These are phyloP conservation scores for Hebeloma cylindrosporum DNA, from an alignment of 768 basidiomycete genomes.

Conservation along the genomic window DNA sequence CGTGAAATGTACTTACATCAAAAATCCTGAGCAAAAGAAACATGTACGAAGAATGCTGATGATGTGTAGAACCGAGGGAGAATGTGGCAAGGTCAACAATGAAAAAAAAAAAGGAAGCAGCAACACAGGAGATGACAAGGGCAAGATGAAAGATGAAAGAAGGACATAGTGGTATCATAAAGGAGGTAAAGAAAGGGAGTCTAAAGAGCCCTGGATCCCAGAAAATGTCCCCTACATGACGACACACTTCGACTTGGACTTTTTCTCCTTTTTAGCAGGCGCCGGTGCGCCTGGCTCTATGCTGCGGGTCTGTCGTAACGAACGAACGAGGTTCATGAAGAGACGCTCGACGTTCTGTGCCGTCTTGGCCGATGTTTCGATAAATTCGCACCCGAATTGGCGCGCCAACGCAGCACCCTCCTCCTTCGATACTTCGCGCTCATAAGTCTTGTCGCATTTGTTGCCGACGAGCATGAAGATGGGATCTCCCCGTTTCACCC, in stretches of 20 bases:
- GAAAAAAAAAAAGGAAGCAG: slow-evolving; percentile 22
- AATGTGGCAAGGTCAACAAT: slow-evolving; percentile 25
- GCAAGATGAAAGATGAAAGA: slow-evolving; percentile 26
- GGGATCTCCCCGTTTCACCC: slow-evolving; percentile 82
- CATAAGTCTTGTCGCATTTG: slow-evolving; percentile 90
- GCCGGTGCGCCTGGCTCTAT: slow-evolving; percentile 47
- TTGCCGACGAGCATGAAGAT: slow-evolving; percentile 96
- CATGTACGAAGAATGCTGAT: slow-evolving; percentile 24
- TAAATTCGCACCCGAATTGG: slow-evolving; percentile 87
- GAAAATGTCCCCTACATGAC: slow-evolving; percentile 76
- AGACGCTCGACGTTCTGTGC: slow-evolving; percentile 89
- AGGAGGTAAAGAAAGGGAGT: slow-evolving; percentile 68
- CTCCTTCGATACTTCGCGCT: slow-evolving; percentile 88
- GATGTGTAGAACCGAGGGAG: slow-evolving; percentile 19
- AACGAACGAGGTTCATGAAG: slow-evolving; percentile 85
- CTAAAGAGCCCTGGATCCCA: slow-evolving; percentile 65
- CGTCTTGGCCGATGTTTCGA: slow-evolving; percentile 97
- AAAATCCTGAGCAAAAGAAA: slow-evolving; percentile 33
- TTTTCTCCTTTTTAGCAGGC: slow-evolving; percentile 44
- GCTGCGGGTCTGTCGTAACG: slow-evolving; percentile 70
- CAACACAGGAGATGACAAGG: slow-evolving; percentile 32
- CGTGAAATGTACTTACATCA: slow-evolving; percentile 36
- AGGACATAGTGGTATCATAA: slow-evolving; percentile 76
- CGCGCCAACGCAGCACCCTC: slow-evolving; percentile 83
- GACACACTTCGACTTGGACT: slow-evolving; percentile 60